Evolutionary conservation across 129 eudicot genomes (phyloP).

Genomic region (Chrysanthemum lavandulifolium): DNA sequence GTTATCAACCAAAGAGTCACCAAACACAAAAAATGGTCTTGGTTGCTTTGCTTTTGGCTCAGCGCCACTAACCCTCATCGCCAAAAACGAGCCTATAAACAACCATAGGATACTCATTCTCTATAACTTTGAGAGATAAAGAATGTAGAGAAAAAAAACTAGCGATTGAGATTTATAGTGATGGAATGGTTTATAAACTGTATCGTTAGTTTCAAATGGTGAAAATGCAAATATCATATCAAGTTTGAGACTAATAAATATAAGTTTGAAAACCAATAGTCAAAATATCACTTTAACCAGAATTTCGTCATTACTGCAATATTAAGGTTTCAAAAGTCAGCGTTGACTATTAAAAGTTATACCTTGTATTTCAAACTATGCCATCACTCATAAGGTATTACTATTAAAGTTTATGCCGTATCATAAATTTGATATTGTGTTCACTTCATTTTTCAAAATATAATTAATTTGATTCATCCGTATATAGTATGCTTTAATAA

Average conservation of each 20-base stretch:
- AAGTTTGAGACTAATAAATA: neutral
- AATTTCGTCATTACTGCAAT: constrained; percentile 7
- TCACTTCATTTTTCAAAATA: too few species aligned
- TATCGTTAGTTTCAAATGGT: neutral
- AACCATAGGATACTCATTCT: constrained; percentile 9
- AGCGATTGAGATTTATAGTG: neutral
- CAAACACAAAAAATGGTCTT: constrained; percentile 46
- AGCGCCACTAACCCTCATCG: neutral
- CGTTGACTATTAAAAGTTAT: neutral
- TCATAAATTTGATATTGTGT: too few species aligned
- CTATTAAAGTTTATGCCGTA: too few species aligned
- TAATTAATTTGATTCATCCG: too few species aligned
- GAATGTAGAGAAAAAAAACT: neutral
- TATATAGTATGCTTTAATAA: too few species aligned
- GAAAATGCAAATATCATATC: neutral
- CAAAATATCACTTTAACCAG: neutral
- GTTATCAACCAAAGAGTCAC: constrained; percentile 47
- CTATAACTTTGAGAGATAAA: neutral
- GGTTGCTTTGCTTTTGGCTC: constrained; percentile 18
- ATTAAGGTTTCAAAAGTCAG: constrained; percentile 9
- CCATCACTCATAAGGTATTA: neutral
- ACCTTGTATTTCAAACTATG: neutral
- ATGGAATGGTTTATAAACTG: neutral
- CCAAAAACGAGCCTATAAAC: constrained; percentile 6
- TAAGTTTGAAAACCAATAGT: neutral